Conservation (phyloP, 1,139 yeast genomes). For the Hemisphaericaspora subhashii region DNA sequence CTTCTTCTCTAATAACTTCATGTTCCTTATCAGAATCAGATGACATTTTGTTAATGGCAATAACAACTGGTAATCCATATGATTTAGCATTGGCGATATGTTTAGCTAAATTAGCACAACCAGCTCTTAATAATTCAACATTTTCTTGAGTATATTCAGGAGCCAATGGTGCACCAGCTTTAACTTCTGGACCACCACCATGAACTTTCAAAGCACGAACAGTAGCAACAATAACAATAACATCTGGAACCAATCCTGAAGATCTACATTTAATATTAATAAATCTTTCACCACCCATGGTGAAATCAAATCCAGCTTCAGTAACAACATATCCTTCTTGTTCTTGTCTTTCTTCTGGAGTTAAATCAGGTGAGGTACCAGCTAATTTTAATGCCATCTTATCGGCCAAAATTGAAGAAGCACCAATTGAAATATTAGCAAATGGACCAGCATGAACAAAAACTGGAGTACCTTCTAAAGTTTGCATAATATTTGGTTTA, state of each 20-base stretch:
- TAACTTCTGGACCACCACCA: constrained; percentile 98
- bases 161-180: constrained; percentile 92
- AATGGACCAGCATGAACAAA: constrained; percentile 98
- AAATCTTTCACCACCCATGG: constrained; percentile 99
- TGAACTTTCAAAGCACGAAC: constrained; percentile 96
- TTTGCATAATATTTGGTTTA: constrained; percentile 97
- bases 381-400: constrained; percentile 92
- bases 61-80: constrained; percentile 92
- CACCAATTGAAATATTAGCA: constrained; percentile 97
- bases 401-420: constrained; percentile 92
- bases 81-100: constrained; percentile 85
- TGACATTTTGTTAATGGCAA: constrained; percentile 91
- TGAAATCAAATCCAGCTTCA: constrained; percentile 98
- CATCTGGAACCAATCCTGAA: constrained; percentile 88
- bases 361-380: constrained; percentile 57
- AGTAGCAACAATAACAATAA: constrained; percentile 93
- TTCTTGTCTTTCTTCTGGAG: constrained; percentile 51
- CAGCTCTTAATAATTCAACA: constrained; percentile 75
- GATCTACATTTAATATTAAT: constrained; percentile 95
- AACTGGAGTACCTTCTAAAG: constrained; percentile 97
- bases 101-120: constrained; percentile 88
- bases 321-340: constrained; percentile 91
- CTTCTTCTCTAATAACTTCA: constrained; percentile 77
- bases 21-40: constrained; percentile 85
- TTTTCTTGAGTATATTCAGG: constrained; percentile 84